Base-by-base conservation (phyloP, 495 filamentous ascomycete species). In the Hypomontagnella monticulosa region DNA sequence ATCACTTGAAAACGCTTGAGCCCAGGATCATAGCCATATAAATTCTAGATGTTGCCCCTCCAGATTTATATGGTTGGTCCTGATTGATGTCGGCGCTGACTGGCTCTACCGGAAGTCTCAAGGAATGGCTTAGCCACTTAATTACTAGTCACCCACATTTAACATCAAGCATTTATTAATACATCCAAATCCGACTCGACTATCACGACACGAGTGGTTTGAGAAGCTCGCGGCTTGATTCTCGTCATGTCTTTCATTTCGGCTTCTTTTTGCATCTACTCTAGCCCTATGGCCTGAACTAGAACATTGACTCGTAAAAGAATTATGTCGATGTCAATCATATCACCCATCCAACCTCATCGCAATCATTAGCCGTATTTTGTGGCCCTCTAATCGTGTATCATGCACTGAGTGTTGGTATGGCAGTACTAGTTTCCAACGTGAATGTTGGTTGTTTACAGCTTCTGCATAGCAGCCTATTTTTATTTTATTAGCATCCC, bases 401-500 rank as follows among this genome's bases (percentile, higher is more conserved):
- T 71, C 71, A 72, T 72, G 58, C 40, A 70, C 55, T 65, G 61
- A 58, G 61, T 61, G 34, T 56, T 47, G 49, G 50, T 8, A 27
- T 34, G 20, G 41, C n/a, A 49, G 41, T 44, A 37, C 14, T 14
- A 34, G 8, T 34, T 56, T 14, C 42, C 2, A 49, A 38, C 8
- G 37, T 36, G 46, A 20, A 10, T 30, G 33, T 20, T 8, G 15
- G 11, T 33, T 14, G 73, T 81, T 85, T 91, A 96, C 80, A 96
- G 81, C 85, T 96, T 96, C 80, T 92, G 89, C 92, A 96, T 96
- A 74, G 93, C 91, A 79, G 80, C 85, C 84, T 87, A 54, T 51
- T 60, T 12, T 60, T 12, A 33, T 30, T 46, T 72, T 55, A 69
- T 57, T 43, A 53, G 50, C 15, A 57, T 40, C 5, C 44, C 12